These are phyloP conservation scores for Dothidotthia symphoricarpi DNA, from an alignment of 2,329 filamentous ascomycete genomes.

Conservation along the genomic window DNA sequence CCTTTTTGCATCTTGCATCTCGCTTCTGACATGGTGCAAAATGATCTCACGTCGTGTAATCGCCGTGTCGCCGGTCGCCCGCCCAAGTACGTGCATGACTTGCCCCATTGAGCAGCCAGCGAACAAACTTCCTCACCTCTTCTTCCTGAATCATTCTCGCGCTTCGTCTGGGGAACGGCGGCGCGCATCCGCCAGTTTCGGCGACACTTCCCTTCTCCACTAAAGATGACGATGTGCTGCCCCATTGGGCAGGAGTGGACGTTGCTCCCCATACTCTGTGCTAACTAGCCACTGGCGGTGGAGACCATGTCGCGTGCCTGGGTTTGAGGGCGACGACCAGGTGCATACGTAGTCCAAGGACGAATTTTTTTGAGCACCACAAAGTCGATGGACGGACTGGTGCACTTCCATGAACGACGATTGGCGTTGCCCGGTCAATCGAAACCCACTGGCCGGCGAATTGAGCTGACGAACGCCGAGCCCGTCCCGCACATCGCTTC, in stretches of 20 bases:
- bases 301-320: constrained; percentile 37
- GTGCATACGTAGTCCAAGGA: neutral
- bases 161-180: constrained; percentile 29
- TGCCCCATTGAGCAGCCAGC: constrained; percentile 10
- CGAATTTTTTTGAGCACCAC: neutral
- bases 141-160: constrained; percentile 14
- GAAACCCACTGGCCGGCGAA: constrained; percentile 2
- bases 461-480: neutral
- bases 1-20: too few species aligned
- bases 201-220: constrained; percentile 31
- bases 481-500: constrained; percentile 8
- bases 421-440: too few species aligned
- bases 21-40: too few species aligned
- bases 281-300: constrained; percentile 25
- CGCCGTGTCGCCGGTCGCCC: neutral
- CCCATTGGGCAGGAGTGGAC: constrained; percentile 17
- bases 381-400: too few species aligned
- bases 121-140: constrained; percentile 22
- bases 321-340: constrained; percentile 11
- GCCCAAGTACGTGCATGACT: constrained; percentile 4
- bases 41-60: too few species aligned
- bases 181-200: constrained; percentile 29
- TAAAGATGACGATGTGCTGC: constrained; percentile 37
- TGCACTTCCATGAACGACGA: too few species aligned
- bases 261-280: constrained; percentile 18